Evolutionary conservation across 352 stramenopile genomes (phyloP).

Genomic region (Phytopythium litorale): DNA sequence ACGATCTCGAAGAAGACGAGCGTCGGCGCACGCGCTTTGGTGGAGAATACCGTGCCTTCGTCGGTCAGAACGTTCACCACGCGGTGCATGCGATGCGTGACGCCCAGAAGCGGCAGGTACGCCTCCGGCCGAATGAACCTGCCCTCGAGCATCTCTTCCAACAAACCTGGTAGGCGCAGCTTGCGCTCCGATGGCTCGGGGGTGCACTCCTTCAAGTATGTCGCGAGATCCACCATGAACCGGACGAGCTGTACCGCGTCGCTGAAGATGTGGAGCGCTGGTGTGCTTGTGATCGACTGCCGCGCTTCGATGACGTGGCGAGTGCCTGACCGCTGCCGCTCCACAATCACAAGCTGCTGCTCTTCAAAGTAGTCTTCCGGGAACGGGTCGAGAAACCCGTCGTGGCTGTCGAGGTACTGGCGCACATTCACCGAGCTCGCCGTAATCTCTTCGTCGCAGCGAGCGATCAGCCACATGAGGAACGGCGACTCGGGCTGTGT

Average conservation of each 20-base stretch:
- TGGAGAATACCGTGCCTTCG: constrained; percentile 73
- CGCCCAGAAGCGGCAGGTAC: constrained; percentile 35
- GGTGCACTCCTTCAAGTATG: constrained; percentile 59
- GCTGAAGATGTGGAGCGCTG: constrained; percentile 49
- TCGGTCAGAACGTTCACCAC: constrained; percentile 48
- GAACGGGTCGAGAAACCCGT: constrained; percentile 54
- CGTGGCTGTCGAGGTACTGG: constrained; percentile 26
- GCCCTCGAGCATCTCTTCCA: constrained; percentile 38
- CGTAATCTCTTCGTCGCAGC: constrained; percentile 44
- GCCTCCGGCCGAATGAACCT: constrained; percentile 47
- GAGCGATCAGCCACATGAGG: constrained; percentile 50
- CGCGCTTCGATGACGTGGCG: constrained; percentile 40
- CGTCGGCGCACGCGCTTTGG: constrained; percentile 57
- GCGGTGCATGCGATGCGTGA: constrained; percentile 23
- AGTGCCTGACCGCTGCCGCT: constrained; percentile 26
- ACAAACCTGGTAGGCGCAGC: constrained; percentile 29
- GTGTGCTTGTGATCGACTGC: constrained; percentile 32
- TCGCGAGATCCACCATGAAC: constrained; percentile 57
- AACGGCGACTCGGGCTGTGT: constrained; percentile 43
- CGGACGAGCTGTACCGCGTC: constrained; percentile 55
- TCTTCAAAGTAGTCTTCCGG: constrained; percentile 33
- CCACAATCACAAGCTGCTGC: constrained; percentile 35
- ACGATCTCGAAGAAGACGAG: constrained; percentile 68
- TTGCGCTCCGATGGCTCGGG: constrained; percentile 44
- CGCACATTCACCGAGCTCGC: constrained; percentile 23